Base-by-base conservation (phyloP, 495 filamentous ascomycete species). In the Emericellopsis terricola region DNA sequence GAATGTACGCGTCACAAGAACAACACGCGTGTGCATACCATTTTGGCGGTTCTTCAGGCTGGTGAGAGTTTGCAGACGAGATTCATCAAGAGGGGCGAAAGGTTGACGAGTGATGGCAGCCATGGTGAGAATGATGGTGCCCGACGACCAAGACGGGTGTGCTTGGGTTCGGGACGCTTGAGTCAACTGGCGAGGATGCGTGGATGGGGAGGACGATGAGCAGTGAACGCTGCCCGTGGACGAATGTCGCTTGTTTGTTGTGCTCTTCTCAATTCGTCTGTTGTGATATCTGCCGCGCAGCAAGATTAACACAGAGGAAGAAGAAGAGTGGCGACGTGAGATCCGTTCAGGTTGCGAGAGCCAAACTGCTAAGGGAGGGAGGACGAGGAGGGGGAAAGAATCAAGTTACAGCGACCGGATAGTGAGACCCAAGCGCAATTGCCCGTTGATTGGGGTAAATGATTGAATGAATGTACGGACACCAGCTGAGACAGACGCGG, bases 41-140 rank as follows among this genome's bases (percentile, higher is more conserved):
- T 73, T 73, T 45, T 76, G 71, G 44, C 60, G 51, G 40, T 74
- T 76, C 56, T 76, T 76, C 11, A 64, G 40, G 38, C 64, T 72
- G 20, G 65, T 65, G 41, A 76, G 43, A 13, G 48, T 65, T 44
- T 68, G 63, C 29, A 76, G 46, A 29, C 70, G 57, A 21, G 60
- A 49, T 28, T 55, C 59, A 33, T 65, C 59, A 10, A 74, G 47
- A 9, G 63, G 61, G 38, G 64, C 70, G 41, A 76, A 73, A 18
- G 71, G 71, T 46, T 69, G 68, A 37, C 71, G 63, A 34, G 49
- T 47, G 20, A 59, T 28, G 33, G 57, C 45, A 29, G 62, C 54
- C 62, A 66, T 66, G 44, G 42, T 43, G 23, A n/a, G n/a, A n/a
- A n/a, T n/a, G n/a, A n/a, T n/a, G n/a, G n/a, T n/a, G n/a, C n/a